A percentile compares a stretch with the other conserved stretches of the same genome.
Conservation (phyloP, 306 rosid species). For the Cicer yamashitae region DNA sequence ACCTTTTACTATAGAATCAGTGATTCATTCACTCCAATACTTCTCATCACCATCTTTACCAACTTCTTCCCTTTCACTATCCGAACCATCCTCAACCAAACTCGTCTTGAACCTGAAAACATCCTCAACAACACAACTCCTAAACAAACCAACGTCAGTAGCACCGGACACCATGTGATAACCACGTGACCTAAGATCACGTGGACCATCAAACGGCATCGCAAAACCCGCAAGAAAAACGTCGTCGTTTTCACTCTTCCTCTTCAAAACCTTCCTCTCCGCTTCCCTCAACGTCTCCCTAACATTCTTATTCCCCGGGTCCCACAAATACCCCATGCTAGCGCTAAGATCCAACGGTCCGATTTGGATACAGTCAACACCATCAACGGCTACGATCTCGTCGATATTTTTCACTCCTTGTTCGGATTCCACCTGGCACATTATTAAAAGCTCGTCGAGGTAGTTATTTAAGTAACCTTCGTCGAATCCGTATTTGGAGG, state of each 20-base stretch:
- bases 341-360: constrained; percentile 90
- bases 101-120: constrained; percentile 60
- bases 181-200: constrained; percentile 64
- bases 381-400: constrained; percentile 71
- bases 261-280: constrained; percentile 64
- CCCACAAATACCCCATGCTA: constrained; percentile 79
- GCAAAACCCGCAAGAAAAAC: constrained; percentile 68
- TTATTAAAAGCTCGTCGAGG: constrained; percentile 69
- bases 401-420: constrained; percentile 56
- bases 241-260: constrained; percentile 41
- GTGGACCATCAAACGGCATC: constrained; percentile 62
- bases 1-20: no score
- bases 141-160: constrained; percentile 68
- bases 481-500: constrained; percentile 74
- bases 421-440: constrained; percentile 73
- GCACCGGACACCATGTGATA: constrained; percentile 73
- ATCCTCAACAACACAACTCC: constrained; percentile 69
- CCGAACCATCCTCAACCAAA: constrained; percentile 46
- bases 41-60: constrained; percentile 65
- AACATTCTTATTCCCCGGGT: constrained; percentile 73
- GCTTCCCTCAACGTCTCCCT: constrained; percentile 61
- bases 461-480: constrained; percentile 68
- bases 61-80: constrained; percentile 47
- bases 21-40: constrained; percentile 72
- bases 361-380: constrained; percentile 85